Percentiles rank a stretch among this genome's conserved stretches.
Conservation (phyloP, 2,329 filamentous ascomycete species). For the Allantophomopsis cytisporea region DNA sequence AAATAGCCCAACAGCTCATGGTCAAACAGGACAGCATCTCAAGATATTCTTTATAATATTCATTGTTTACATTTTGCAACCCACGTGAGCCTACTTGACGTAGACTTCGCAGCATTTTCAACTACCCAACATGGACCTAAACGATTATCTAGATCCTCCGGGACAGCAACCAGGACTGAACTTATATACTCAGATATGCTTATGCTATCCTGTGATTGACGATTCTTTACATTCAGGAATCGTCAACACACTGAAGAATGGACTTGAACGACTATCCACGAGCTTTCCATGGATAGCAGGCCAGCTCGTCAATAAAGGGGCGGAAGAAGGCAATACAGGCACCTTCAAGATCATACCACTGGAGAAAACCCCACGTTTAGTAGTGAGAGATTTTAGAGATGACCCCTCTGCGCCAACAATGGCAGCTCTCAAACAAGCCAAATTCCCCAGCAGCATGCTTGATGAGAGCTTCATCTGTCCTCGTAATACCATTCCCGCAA, state of each 20-base stretch:
- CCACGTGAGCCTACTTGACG: too few relatives aligned
- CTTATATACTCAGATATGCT: background rate
- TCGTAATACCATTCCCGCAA: slow-evolving; percentile 22
- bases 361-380: background rate
- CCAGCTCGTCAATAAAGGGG: slow-evolving; percentile 1
- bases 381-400: slow-evolving; percentile 27
- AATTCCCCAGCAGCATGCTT: slow-evolving; percentile 33
- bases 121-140: too few relatives aligned
- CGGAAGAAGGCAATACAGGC: slow-evolving; percentile 1
- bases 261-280: background rate
- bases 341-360: background rate
- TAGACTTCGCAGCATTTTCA: too few relatives aligned
- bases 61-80: too few relatives aligned
- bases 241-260: background rate
- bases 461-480: slow-evolving; percentile 29
- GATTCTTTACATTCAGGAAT: background rate
- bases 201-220: background rate
- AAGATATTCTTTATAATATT: too few relatives aligned
- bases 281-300: slow-evolving; percentile 2
- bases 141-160: background rate
- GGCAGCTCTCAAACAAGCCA: slow-evolving; percentile 19
- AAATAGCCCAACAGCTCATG: too few relatives aligned
- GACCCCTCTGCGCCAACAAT: slow-evolving; percentile 22
- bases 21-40: too few relatives aligned
- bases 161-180: background rate